These are phyloP conservation scores for Gigaspora rosea DNA, from an alignment of 192 early-diverging fungal genomes.

Conservation along the genomic window DNA sequence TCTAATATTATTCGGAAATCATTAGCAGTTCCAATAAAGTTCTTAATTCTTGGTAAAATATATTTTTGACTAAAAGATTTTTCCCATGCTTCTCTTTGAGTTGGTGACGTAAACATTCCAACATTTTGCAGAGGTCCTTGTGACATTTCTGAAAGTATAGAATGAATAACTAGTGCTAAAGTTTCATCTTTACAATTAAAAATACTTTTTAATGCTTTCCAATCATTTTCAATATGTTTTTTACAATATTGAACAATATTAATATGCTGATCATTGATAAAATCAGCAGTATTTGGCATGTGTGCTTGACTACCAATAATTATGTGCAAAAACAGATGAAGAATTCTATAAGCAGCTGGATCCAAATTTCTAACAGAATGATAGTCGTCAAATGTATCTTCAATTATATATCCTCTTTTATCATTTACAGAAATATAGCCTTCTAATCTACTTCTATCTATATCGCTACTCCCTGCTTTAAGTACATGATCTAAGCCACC, in stretches of 20 bases:
- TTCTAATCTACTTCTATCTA: conserved; percentile 3
- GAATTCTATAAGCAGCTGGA: conserved; percentile 31
- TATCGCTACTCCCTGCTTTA: neutral
- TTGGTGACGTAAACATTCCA: neutral
- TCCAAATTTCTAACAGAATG: conserved; percentile 8
- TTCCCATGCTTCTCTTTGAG: conserved; percentile 28
- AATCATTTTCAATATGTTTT: conserved; percentile 32
- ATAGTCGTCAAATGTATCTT: neutral
- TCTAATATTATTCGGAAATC: conserved; percentile 25
- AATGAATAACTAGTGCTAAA: conserved; percentile 30
- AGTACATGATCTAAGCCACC: neutral
- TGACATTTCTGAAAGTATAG: conserved; percentile 24
- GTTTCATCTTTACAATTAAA: conserved; percentile 29
- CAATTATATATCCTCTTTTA: conserved; percentile 19
- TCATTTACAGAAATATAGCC: neutral
- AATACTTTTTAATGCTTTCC: conserved; percentile 30
- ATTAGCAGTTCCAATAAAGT: conserved; percentile 3
- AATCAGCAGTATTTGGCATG: neutral
- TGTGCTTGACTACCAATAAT: conserved; percentile 26
- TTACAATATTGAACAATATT: conserved; percentile 11
- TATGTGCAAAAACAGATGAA: conserved; percentile 32
- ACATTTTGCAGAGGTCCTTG: neutral
- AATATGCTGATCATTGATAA: neutral
- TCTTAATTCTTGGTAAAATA: conserved; percentile 24
- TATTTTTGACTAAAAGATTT: neutral